Percentiles rank a stretch among this genome's conserved stretches.
Conservation (phyloP, 768 basidiomycete species). For the Lentinula boryana region DNA sequence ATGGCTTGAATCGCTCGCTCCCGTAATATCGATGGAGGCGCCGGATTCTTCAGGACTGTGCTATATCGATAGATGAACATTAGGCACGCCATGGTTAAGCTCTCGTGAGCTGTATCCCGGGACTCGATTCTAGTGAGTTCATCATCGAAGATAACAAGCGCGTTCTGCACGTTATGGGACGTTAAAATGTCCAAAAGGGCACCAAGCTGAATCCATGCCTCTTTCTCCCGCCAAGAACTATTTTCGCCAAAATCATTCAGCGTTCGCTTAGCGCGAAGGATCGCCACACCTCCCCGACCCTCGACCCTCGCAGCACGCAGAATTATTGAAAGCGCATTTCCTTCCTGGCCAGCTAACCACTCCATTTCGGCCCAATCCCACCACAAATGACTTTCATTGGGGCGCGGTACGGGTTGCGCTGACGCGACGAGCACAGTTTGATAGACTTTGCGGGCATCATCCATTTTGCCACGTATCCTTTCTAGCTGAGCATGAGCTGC, state of each 20-base stretch:
- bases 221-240: conserved; percentile 46
- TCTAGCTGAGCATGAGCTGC: conserved; percentile 73
- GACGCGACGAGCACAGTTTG: conserved; percentile 54
- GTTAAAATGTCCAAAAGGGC: conserved; percentile 62
- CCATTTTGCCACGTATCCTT: conserved; percentile 51
- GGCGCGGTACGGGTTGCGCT: conserved; percentile 25
- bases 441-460: conserved; percentile 77
- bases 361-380: conserved; percentile 86
- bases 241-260: conserved; percentile 44
- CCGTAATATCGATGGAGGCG: conserved; percentile 52
- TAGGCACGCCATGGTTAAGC: conserved; percentile 48
- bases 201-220: conserved; percentile 60
- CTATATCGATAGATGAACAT: conserved; percentile 59
- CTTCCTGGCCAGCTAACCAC: conserved; percentile 54
- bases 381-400: conserved; percentile 49
- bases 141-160: conserved; percentile 38
- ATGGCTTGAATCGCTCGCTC: conserved; percentile 51
- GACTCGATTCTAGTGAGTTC: conserved; percentile 20
- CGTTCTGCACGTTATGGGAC: conserved; percentile 30
- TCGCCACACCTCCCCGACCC: conserved; percentile 43
- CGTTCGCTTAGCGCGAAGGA: conserved; percentile 59
- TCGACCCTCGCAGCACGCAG: conserved; percentile 49
- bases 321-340: conserved; percentile 47
- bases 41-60: conserved; percentile 45
- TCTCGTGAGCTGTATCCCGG: conserved; percentile 38